Conservation (phyloP, 257 asterid genomes). For the Solanum virginianum region DNA sequence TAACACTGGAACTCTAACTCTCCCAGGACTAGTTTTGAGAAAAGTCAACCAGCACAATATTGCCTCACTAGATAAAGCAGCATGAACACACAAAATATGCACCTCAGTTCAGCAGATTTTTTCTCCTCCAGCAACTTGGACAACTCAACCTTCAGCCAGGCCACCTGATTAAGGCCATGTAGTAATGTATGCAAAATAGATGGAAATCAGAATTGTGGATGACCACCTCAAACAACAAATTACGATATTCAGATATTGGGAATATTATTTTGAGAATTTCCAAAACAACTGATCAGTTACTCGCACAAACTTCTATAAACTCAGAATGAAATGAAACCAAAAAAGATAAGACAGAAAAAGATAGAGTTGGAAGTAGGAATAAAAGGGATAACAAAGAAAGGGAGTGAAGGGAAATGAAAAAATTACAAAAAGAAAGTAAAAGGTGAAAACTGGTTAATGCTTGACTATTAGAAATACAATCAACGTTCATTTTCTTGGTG, state of each 20-base stretch:
- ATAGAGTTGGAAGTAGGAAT: neutral
- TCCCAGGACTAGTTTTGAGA: neutral
- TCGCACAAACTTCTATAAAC: neutral
- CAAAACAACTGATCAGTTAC: neutral
- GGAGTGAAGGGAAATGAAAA: neutral
- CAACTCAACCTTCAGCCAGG: constrained; percentile 85
- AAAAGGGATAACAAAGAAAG: neutral
- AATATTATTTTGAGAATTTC: neutral
- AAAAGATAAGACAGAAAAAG: neutral
- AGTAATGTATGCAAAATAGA: neutral
- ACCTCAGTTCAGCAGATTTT: constrained; percentile 92
- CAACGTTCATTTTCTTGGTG: neutral
- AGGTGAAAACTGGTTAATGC: neutral
- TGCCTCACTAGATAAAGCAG: neutral
- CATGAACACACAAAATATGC: neutral
- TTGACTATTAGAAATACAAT: neutral
- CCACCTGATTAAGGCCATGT: constrained; percentile 31
- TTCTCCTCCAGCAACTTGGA: constrained; percentile 88
- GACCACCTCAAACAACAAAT: neutral
- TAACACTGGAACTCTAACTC: neutral
- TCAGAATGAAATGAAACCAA: neutral
- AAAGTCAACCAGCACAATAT: neutral
- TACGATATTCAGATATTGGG: neutral
- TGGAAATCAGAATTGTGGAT: neutral
- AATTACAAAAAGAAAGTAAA: neutral